These are phyloP conservation scores for Botrytis elliptica DNA, from an alignment of 2,329 filamentous ascomycete species.

Conservation along the genomic window DNA sequence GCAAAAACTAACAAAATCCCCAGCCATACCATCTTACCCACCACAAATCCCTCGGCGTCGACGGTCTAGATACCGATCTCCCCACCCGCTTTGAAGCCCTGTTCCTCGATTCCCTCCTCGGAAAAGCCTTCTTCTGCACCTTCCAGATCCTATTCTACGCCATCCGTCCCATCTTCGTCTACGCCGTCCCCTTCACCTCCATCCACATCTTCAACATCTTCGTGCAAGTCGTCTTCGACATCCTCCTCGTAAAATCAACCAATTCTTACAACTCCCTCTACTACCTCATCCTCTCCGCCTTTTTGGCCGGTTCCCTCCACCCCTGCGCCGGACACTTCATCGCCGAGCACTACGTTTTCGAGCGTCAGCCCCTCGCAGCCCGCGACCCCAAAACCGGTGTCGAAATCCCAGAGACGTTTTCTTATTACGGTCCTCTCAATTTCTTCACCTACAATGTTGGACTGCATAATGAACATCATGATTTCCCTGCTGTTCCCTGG, in stretches of 20 bases:
- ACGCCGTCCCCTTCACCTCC: slow-evolving; percentile 80
- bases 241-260: slow-evolving; percentile 58
- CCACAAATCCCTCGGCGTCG: slow-evolving; percentile 96
- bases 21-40: slow-evolving; percentile 96
- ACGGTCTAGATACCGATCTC: slow-evolving; percentile 93
- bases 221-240: slow-evolving; percentile 77
- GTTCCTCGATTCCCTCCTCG: slow-evolving; percentile 89
- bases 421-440: slow-evolving; percentile 93
- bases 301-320: slow-evolving; percentile 90
- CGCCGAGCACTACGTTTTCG: slow-evolving; percentile 90
- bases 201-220: slow-evolving; percentile 81
- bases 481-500: slow-evolving; percentile 97
- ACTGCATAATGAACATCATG: slow-evolving; percentile 97
- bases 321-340: slow-evolving; percentile 98
- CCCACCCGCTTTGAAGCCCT: slow-evolving; percentile 88
- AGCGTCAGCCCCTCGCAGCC: slow-evolving; percentile 53
- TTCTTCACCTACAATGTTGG: slow-evolving; percentile 95
- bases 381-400: slow-evolving; percentile 53
- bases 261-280: slow-evolving; percentile 62
- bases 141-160: slow-evolving; percentile 99
- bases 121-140: slow-evolving; percentile 98
- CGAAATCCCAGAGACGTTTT: slow-evolving; percentile 87
- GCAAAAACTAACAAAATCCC: slow-evolving; percentile 30
- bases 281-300: slow-evolving; percentile 86
- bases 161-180: slow-evolving; percentile 90